Conservation (phyloP, 2,329 filamentous ascomycete genomes). For the Colletotrichum orchidophilum region DNA sequence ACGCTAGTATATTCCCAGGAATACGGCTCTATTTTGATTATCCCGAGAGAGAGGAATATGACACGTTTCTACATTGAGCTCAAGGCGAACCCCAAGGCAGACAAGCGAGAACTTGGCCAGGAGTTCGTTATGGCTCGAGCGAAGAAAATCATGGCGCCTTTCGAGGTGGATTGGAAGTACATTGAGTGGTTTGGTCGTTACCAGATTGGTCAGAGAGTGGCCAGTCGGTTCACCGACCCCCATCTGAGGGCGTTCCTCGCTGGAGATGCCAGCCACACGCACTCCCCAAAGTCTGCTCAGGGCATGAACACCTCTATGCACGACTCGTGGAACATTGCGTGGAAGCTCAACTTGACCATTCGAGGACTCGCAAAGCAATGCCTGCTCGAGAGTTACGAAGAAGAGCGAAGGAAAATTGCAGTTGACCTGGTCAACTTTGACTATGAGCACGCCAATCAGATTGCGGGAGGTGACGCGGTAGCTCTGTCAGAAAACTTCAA, state of each 20-base stretch:
- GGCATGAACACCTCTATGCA: conserved; percentile 71
- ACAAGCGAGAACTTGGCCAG: conserved; percentile 58
- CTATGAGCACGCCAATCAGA: conserved; percentile 65
- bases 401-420: conserved; percentile 70
- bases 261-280: conserved; percentile 77
- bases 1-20: conserved; percentile 74
- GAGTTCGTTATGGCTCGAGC: conserved; percentile 77
- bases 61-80: conserved; percentile 71
- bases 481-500: conserved; percentile 75
- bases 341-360: conserved; percentile 62
- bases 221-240: conserved; percentile 73
- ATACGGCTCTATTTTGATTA: conserved; percentile 76
- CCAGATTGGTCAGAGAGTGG: conserved; percentile 76
- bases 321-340: conserved; percentile 69
- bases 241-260: conserved; percentile 72
- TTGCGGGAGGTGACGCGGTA: conserved; percentile 68
- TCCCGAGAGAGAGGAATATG: conserved; percentile 78
- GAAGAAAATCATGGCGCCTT: conserved; percentile 67
- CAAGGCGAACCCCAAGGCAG: conserved; percentile 54
- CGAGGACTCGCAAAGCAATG: conserved; percentile 63
- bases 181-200: conserved; percentile 79
- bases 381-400: conserved; percentile 69
- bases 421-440: conserved; percentile 69
- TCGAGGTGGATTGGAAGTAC: conserved; percentile 65
- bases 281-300: conserved; percentile 77